phyloP scores from a whole-genome alignment of 2,329 filamentous ascomycete species.

The Venturia asperata region DNA sequence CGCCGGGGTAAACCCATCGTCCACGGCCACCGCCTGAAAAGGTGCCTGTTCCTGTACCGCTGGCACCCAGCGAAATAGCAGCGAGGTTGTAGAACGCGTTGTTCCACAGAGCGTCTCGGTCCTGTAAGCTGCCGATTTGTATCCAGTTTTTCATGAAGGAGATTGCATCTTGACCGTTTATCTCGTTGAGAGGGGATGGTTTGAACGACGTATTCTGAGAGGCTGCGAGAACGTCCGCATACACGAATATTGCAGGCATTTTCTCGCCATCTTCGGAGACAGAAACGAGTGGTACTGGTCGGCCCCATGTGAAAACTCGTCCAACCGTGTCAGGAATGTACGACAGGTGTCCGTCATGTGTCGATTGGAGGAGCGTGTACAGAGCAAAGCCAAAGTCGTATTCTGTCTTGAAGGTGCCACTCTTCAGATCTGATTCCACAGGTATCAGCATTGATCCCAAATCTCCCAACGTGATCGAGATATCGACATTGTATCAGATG shows the following conservation, averaged over 20 bases:
- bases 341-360: conserved; percentile 60
- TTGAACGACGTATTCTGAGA: conserved; percentile 36
- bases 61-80: conserved; percentile 36
- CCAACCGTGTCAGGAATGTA: conserved; percentile 49
- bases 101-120: conserved; percentile 52
- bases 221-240: conserved; percentile 40
- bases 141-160: conserved; percentile 44
- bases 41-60: conserved; percentile 37
- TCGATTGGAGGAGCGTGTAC: conserved; percentile 45
- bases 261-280: conserved; percentile 54
- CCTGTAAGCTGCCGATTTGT: conserved; percentile 45
- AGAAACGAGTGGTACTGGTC: conserved; percentile 49
- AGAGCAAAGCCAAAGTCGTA: conserved; percentile 43
- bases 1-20: conserved; percentile 38
- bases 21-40: conserved; percentile 41
- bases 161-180: conserved; percentile 51
- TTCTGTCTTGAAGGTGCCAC: conserved; percentile 22
- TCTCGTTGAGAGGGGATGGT: conserved; percentile 46
- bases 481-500: no score
- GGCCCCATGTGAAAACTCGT: conserved; percentile 45
- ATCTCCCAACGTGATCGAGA: no score
- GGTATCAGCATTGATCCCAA: no score
- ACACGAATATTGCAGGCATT: conserved; percentile 51
- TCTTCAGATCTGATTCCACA: conserved; percentile 28
- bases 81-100: conserved; percentile 42